These are phyloP conservation scores for Aspergillus sparsus DNA, from an alignment of 495 filamentous ascomycete genomes.

Conservation along the genomic window DNA sequence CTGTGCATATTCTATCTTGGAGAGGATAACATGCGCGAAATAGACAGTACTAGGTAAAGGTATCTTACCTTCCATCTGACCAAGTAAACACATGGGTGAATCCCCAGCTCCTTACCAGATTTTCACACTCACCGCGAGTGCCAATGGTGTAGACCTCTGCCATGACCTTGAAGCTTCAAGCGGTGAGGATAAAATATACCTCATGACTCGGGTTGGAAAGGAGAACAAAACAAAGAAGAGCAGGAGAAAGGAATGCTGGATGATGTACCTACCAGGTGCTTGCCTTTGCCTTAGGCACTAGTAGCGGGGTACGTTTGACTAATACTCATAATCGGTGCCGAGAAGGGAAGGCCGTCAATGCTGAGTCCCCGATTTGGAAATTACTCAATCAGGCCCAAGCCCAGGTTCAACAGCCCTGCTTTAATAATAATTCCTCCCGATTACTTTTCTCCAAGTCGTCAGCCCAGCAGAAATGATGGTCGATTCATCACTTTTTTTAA, in stretches of 20 bases:
- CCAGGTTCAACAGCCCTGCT: too few species aligned
- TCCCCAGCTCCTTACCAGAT: conserved; percentile 72
- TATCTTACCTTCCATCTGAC: conserved; percentile 69
- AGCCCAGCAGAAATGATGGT: too few species aligned
- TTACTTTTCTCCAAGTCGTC: background rate
- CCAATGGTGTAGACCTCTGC: conserved; percentile 38
- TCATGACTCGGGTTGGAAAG: background rate
- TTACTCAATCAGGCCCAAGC: background rate
- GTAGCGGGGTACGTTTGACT: background rate
- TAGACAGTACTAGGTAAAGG: background rate
- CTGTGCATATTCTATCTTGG: background rate
- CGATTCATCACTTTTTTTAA: too few species aligned
- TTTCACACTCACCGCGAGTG: conserved; percentile 57
- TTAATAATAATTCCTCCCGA: background rate
- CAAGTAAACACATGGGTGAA: conserved; percentile 78
- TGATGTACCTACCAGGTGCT: background rate
- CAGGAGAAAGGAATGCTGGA: background rate
- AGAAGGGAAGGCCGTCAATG: background rate
- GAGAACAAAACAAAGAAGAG: background rate
- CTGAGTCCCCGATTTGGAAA: background rate
- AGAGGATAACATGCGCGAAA: background rate
- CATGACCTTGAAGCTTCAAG: conserved; percentile 7
- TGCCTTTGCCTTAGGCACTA: background rate
- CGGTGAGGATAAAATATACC: background rate
- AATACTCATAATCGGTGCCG: background rate